Evolutionary conservation across 2,329 filamentous ascomycete species (phyloP), one percentile per base, ranked within the genome.

Genomic region (Trichophyton schoenleinii): DNA sequence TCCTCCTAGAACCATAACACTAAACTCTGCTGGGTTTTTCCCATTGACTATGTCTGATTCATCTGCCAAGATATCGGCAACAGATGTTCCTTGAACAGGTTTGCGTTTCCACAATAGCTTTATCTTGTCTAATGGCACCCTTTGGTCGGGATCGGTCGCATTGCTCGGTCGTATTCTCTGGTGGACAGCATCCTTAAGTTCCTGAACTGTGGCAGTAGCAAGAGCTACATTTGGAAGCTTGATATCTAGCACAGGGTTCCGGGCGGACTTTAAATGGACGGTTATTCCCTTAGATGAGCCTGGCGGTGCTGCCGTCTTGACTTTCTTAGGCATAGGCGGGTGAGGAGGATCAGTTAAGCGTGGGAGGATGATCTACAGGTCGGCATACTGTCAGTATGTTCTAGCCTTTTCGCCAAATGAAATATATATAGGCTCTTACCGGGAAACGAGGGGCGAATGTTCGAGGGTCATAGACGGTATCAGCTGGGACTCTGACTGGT

Each of bases 51-150:
- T 68, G 18, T 67, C 79, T 31, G 75, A 79, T 52, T 82, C 83
- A 2, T 81, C 79, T 0, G 79, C 79, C 1, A 91, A 67, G 0
- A 95, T 71, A 62, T 96, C 91, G 61, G 83, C 83, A 4, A 96
- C 75, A 0, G 87, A 84, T 77, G 92, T 94, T 66, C 95, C 90
- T 0, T 81, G 71, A 0, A 90, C 83, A 0, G 92, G 92, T 74
- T 96, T 95, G 78, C 94, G 95, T 73, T 88, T 88, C 70, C 87
- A 83, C 64, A 99, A 77, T 8, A 99, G 76, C 77, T 91, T 91
- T 71, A 97, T 84, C 79, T 95, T 96, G 44, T 87, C 83, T n/a
- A 83, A 64, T 3, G 73, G 63, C 7, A 75, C 66, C 36, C 69
- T 68, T 38, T 72, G 70, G 28, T 69, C 65, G 20, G 20, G 74